phyloP scores from a whole-genome alignment of 768 basidiomycete species.

The Piloderma croceum region DNA sequence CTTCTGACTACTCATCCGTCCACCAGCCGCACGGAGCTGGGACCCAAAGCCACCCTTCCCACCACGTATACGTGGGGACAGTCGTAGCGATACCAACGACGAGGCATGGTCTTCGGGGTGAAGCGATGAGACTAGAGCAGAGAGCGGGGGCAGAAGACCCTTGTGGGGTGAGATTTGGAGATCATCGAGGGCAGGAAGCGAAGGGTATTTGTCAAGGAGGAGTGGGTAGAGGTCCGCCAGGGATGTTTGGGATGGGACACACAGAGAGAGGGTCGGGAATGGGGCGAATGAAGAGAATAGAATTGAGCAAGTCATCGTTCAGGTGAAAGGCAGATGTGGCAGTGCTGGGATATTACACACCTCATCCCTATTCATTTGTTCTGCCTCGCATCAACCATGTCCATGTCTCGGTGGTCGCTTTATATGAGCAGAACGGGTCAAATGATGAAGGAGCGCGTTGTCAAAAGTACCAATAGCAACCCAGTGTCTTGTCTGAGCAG shows the following conservation, averaged over 20 bases:
- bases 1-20: conserved; percentile 95
- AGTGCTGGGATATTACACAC: no score
- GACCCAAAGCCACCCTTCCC: conserved; percentile 98
- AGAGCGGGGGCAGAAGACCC: conserved; percentile 34
- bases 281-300: conserved; percentile 59
- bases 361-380: background rate
- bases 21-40: conserved; percentile 93
- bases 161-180: conserved; percentile 38
- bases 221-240: conserved; percentile 38
- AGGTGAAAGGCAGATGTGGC: no score
- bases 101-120: conserved; percentile 21
- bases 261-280: conserved; percentile 50
- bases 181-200: conserved; percentile 38
- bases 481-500: conserved; percentile 9
- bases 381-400: conserved; percentile 13
- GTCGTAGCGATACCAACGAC: conserved; percentile 57
- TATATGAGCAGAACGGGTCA: conserved; percentile 37
- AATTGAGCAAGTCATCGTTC: conserved; percentile 46
- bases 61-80: conserved; percentile 72
- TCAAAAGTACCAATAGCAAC: conserved; percentile 38
- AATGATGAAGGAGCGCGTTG: conserved; percentile 34
- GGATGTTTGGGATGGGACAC: conserved; percentile 35
- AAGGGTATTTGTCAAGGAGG: conserved; percentile 41
- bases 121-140: conserved; percentile 22
- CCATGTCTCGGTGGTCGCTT: conserved; percentile 17